Evolutionary conservation across 1,284 basidiomycete species (phyloP).

Genomic region (Somion occarium): DNA sequence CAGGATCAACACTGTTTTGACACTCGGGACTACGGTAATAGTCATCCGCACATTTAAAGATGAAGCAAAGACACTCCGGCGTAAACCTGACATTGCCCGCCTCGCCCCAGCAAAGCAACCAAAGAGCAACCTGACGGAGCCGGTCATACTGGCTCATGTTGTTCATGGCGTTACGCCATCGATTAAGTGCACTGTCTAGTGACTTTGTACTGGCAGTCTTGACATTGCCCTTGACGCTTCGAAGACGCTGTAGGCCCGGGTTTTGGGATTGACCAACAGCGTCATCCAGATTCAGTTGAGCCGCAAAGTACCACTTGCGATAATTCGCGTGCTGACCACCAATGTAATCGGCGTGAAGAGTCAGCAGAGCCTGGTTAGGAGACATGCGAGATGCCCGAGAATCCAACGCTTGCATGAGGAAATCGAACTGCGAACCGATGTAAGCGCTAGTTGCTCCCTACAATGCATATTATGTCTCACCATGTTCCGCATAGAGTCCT

Average conservation of each 20-base stretch:
- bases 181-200: slow-evolving; percentile 85
- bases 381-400: slow-evolving; percentile 97
- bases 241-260: slow-evolving; percentile 85
- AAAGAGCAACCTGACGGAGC: slow-evolving; percentile 93
- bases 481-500: slow-evolving; percentile 90
- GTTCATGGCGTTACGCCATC: slow-evolving; percentile 99
- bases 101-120: slow-evolving; percentile 97
- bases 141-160: slow-evolving; percentile 99
- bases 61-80: slow-evolving; percentile 97
- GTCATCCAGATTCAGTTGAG: slow-evolving; percentile 98
- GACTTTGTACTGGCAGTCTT: slow-evolving; percentile 75
- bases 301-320: slow-evolving; percentile 99
- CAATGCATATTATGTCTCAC: slow-evolving; percentile 35
- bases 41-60: slow-evolving; percentile 99
- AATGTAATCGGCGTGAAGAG: slow-evolving; percentile 97
- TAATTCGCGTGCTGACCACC: slow-evolving; percentile 97
- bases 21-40: slow-evolving; percentile 99
- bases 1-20: slow-evolving; percentile 91
- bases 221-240: slow-evolving; percentile 68
- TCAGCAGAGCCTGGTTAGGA: slow-evolving; percentile 94
- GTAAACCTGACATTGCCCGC: slow-evolving; percentile 96
- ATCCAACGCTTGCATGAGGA: slow-evolving; percentile 96
- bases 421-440: slow-evolving; percentile 74
- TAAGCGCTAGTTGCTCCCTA: neutral
- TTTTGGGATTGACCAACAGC: slow-evolving; percentile 96